Evolutionary conservation across 768 basidiomycete species (phyloP), one percentile per base, ranked within the genome.

Genomic region (Boletellus ananiceps): DNA sequence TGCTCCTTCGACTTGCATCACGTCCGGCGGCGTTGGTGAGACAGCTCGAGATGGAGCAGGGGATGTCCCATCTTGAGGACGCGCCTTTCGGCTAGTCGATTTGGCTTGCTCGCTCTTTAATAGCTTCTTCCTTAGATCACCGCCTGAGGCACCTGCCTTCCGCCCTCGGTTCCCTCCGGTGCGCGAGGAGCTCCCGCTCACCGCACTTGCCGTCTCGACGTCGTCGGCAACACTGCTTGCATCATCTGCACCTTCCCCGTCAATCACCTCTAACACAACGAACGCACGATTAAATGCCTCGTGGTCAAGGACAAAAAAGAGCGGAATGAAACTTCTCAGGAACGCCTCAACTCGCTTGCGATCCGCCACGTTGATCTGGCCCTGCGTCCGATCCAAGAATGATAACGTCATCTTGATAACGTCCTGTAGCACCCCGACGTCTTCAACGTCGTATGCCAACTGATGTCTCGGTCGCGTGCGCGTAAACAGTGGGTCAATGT

Each of bases 331-430:
- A 13, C 81, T 79, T 40, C 95, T 74, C 52, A 96, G 62, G 63
- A 89, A 90, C 0, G 76, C 77, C 66, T 99, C 96, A 31, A 96
- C 85, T 57, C 84, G 76, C 62, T 80, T 84, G 61, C 91, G 74
- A 58, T 97, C 93, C 8, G 75, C 71, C 13, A 77, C 74, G 25
- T 78, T 77, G 46, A 91, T 78, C 66, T 86, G 85, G 8, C 79
- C 84, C 52, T 84, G 84, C 15, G 87, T 88, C 34, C 95, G 86
- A 63, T 98, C 95, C 58, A 99, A 74, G 69, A 91, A 90, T 3
- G 89, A 89, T 60, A 97, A 81, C 31, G 87, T 81, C 61, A 99
- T 77, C 73, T 94, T 94, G 65, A 95, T 66, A 19, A 82, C 78
- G 61, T 99, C 96, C 63, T 91, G 89, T 49, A 98, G 64, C 9